Base-by-base conservation (phyloP, 345 rosid species). In the Boechera retrofracta region DNA sequence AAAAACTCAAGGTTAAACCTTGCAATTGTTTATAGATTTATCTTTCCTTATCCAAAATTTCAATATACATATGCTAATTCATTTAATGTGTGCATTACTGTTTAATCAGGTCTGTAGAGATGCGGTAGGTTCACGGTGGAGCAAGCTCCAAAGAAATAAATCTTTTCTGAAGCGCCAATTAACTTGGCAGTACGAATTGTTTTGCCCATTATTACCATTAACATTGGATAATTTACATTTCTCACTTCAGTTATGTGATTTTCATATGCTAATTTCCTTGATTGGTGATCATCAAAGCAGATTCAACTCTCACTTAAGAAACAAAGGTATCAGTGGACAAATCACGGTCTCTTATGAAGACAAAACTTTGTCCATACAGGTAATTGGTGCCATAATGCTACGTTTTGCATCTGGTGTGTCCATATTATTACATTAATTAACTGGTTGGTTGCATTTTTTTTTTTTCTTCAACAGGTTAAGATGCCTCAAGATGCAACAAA, bases 401-500 rank as follows among this genome's bases (percentile, higher is more conserved):
- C 39, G 4, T 24, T 44, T 31, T 55, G 49, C 65, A 15, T 54
- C 24, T 32, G 35, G 12, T 44, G 48, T 55, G 57, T 54, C 16
- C 29, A 13, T 47, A 39, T 47, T 35, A 33, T 57, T 76, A 18
- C 9, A 47, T 51, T n/a, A 36, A 10, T 36, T 10, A 49, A 36
- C 28, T 29, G 55, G 13, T 63, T 71, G 15, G 32, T 72, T 38
- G 32, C 64, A 7, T 32, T 31, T 21, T 51, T 26, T 51, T 51
- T 26, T 12, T 18, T 41, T 41, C 74, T 66, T 68, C 69, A 41
- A 84, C 79, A 94, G 98, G 91, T 94, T 44, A 89, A 86, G 83
- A 91, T 94, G 98, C 98, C 98, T 62, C 97, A 94, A 74, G 98
- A 94, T 86, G 87, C 94, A 61, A 82, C 97, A 65, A 86, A 82